phyloP scores from a whole-genome alignment of 805 yeast species.

The Ogataea sp. region DNA sequence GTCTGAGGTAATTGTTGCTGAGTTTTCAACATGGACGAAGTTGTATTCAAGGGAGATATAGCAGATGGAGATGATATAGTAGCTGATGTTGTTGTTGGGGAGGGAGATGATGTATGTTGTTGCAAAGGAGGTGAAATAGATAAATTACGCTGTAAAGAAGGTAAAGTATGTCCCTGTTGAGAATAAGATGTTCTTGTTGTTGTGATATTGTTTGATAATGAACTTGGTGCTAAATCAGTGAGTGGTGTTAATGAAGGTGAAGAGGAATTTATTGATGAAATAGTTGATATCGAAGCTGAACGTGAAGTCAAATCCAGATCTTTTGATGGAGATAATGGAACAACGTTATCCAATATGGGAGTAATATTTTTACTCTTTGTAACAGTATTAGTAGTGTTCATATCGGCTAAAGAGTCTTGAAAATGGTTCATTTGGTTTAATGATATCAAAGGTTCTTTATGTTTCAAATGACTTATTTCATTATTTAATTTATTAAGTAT shows the following conservation, averaged over 20 bases:
- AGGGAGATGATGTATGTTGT: background rate
- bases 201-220: background rate
- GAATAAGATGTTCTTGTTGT: no score
- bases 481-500: conserved; percentile 30
- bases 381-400: no score
- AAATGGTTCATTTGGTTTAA: background rate
- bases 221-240: background rate
- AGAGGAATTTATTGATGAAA: conserved; percentile 1
- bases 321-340: background rate
- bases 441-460: background rate
- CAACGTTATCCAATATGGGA: no score
- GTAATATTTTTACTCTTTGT: no score
- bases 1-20: no score
- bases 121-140: background rate
- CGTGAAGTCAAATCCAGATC: background rate
- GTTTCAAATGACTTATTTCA: conserved; percentile 20
- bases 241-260: background rate
- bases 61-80: background rate
- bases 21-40: background rate
- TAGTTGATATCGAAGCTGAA: background rate
- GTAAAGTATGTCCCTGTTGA: no score
- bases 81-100: background rate
- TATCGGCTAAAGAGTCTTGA: no score
- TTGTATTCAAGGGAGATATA: background rate
- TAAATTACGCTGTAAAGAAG: background rate